Evolutionary conservation across 352 stramenopile genomes (phyloP).

Genomic region (Globisporangium camurandrum): DNA sequence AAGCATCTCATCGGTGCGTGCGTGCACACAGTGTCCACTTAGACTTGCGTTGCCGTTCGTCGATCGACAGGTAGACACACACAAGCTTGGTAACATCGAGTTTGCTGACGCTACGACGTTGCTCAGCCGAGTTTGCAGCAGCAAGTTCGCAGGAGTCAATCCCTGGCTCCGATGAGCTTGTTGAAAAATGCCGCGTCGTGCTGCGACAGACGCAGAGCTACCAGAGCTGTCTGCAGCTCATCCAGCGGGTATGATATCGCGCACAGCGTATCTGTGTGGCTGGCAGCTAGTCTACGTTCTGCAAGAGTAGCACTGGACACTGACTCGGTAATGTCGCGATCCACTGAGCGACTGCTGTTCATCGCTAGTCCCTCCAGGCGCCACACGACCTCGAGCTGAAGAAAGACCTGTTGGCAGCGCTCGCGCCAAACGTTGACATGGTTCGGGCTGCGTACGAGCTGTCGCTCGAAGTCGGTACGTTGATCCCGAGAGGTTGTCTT

Average conservation of each 20-base stretch:
- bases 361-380: conserved; percentile 23
- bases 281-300: too few species aligned
- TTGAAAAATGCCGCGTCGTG: conserved; percentile 23
- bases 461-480: conserved; percentile 31
- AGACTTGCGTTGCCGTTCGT: too few species aligned
- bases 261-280: too few species aligned
- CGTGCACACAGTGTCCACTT: too few species aligned
- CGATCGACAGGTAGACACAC: too few species aligned
- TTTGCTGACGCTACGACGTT: too few species aligned
- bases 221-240: conserved; percentile 33
- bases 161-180: conserved; percentile 26
- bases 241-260: conserved; percentile 32
- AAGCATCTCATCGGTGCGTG: conserved; percentile 32
- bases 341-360: background rate
- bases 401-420: conserved; percentile 21
- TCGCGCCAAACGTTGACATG: conserved; percentile 33
- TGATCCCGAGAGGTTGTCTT: too few species aligned
- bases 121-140: background rate
- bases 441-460: conserved; percentile 35
- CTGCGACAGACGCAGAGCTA: conserved; percentile 32
- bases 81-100: too few species aligned
- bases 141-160: conserved; percentile 31
- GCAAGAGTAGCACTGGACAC: too few species aligned
- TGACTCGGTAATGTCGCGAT: too few species aligned
- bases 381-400: conserved; percentile 30